Conservation (phyloP, 306 rosid species). For the Carpinus fangiana region DNA sequence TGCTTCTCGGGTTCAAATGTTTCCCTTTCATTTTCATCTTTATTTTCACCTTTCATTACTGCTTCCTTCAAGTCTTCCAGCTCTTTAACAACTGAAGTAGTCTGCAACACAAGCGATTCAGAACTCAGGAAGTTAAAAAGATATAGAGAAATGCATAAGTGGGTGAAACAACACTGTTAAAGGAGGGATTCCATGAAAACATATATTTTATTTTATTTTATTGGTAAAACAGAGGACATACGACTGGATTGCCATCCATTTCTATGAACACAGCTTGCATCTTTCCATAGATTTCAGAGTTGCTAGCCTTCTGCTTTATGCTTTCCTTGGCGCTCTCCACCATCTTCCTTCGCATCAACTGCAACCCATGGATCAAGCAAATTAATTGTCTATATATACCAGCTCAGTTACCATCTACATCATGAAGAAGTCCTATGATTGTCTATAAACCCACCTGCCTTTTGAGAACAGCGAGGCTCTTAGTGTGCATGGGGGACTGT, state of each 20-base stretch:
- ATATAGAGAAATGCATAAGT: neutral
- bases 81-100: slow-evolving; percentile 54
- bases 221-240: slow-evolving; percentile 25
- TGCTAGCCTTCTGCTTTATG: slow-evolving; percentile 60
- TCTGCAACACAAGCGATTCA: slow-evolving; percentile 43
- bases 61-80: slow-evolving; percentile 69
- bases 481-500: slow-evolving; percentile 95
- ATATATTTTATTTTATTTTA: slow-evolving; percentile 4
- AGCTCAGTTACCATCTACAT: neutral
- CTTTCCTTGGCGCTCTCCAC: slow-evolving; percentile 83
- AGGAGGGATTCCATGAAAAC: neutral
- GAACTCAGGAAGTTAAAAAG: neutral
- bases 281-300: slow-evolving; percentile 71
- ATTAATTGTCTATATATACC: slow-evolving; percentile 17
- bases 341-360: slow-evolving; percentile 73
- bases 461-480: slow-evolving; percentile 81
- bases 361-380: slow-evolving; percentile 19
- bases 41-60: slow-evolving; percentile 55
- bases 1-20: slow-evolving; percentile 75
- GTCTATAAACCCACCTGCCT: slow-evolving; percentile 50
- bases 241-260: slow-evolving; percentile 59
- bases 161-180: neutral
- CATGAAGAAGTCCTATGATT: neutral
- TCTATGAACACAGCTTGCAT: slow-evolving; percentile 84
- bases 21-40: slow-evolving; percentile 31